Evolutionary conservation across 768 basidiomycete species (phyloP).

Genomic region (Suillus plorans): DNA sequence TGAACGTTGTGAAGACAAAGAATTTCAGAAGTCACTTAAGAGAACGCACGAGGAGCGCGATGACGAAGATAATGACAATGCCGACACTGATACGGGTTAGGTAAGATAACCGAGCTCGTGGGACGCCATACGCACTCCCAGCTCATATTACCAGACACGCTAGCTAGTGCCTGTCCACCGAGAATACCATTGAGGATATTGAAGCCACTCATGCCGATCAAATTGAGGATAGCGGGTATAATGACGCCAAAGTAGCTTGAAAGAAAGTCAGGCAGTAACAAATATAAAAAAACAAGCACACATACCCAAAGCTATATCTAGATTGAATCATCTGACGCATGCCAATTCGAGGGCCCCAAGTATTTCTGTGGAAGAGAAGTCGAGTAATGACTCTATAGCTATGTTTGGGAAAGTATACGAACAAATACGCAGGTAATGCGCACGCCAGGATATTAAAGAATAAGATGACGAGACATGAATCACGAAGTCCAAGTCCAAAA

Average conservation of each 20-base stretch:
- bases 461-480: constrained; percentile 63
- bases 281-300: constrained; percentile 31
- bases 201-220: constrained; percentile 61
- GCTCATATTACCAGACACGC: constrained; percentile 50
- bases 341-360: constrained; percentile 79
- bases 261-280: not conserved
- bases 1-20: constrained; percentile 7
- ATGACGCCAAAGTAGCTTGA: constrained; percentile 53
- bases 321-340: constrained; percentile 82
- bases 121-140: constrained; percentile 42
- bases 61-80: constrained; percentile 71
- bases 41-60: constrained; percentile 57
- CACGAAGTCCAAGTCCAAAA: constrained; percentile 60
- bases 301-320: constrained; percentile 55
- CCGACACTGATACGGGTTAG: constrained; percentile 54
- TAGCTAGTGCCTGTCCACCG: constrained; percentile 65
- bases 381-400: not conserved
- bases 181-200: constrained; percentile 66
- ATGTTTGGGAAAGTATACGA: not conserved
- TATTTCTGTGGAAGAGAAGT: constrained; percentile 38
- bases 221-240: constrained; percentile 54
- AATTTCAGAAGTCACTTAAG: constrained; percentile 3
- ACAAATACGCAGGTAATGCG: constrained; percentile 61
- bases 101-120: constrained; percentile 10
- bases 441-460: constrained; percentile 69